Percentiles rank a stretch among this genome's conserved stretches.
Evolutionary conservation across 306 rosid species (phyloP).

Genomic region (Leucaena leucocephala): DNA sequence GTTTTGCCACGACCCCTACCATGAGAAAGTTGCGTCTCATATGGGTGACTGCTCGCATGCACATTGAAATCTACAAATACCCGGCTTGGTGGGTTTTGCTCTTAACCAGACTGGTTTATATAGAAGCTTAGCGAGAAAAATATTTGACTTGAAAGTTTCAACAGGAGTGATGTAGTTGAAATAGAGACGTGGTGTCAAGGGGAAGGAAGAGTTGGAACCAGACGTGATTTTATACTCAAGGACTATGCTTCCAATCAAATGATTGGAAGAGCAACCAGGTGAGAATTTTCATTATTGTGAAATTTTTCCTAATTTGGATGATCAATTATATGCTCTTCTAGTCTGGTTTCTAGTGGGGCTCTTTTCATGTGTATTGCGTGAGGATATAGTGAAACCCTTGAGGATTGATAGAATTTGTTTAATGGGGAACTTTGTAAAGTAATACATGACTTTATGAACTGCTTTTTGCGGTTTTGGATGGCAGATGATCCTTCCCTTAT

Average conservation of each 20-base stretch:
- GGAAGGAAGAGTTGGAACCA: conserved; percentile 91
- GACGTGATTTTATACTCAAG: conserved; percentile 93
- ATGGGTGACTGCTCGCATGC: conserved; percentile 99
- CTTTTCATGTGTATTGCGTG: not conserved
- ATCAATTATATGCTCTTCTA: conserved; percentile 17
- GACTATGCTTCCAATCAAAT: conserved; percentile 72
- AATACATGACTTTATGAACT: not conserved
- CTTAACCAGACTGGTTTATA: conserved; percentile 14
- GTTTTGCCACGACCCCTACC: conserved; percentile 91
- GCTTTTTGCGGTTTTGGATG: not conserved
- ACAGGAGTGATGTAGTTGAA: conserved; percentile 97
- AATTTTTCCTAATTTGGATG: conserved; percentile 10
- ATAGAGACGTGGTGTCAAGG: conserved; percentile 96
- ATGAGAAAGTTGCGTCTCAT: conserved; percentile 94
- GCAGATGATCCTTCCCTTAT: not conserved
- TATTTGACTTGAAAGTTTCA: conserved; percentile 24
- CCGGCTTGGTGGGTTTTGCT: conserved; percentile 79
- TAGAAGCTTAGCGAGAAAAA: conserved; percentile 25
- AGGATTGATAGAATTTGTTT: conserved; percentile 19
- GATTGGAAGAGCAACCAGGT: conserved; percentile 99
- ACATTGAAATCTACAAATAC: conserved; percentile 92
- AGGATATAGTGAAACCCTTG: not conserved
- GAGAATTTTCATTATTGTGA: not conserved
- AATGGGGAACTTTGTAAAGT: not conserved
- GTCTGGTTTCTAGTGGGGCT: conserved; percentile 16